A percentile compares a stretch with the other conserved stretches of the same genome.
phyloP scores from a whole-genome alignment of 2,329 filamentous ascomycete genomes.

The Diaporthe citri region DNA sequence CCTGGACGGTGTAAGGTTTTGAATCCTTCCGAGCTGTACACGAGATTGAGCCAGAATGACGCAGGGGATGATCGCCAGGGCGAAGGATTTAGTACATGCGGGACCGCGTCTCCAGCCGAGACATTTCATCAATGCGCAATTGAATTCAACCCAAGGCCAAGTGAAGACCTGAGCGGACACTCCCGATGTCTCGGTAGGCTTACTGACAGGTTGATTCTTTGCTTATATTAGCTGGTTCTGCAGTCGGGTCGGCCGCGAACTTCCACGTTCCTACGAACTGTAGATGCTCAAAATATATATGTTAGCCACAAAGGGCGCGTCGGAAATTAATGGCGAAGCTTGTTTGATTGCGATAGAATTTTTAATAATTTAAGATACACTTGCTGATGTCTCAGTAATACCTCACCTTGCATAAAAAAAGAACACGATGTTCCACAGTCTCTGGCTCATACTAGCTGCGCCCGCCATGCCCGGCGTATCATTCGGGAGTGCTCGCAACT shows the following conservation, averaged over 20 bases:
- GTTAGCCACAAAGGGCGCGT: too few species aligned
- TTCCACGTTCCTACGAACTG: not conserved
- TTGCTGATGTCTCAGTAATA: too few species aligned
- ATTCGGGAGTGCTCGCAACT: too few species aligned
- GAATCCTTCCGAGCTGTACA: not conserved
- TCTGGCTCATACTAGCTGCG: too few species aligned
- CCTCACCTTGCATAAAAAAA: too few species aligned
- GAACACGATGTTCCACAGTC: too few species aligned
- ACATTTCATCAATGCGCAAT: not conserved
- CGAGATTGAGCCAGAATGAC: not conserved
- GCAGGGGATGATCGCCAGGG: not conserved
- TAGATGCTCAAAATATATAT: not conserved
- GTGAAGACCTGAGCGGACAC: not conserved
- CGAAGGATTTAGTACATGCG: not conserved
- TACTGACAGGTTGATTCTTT: not conserved
- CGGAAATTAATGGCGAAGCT: too few species aligned
- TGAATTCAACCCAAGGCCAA: not conserved
- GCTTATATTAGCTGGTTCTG: not conserved
- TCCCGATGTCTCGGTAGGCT: not conserved
- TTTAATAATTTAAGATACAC: too few species aligned
- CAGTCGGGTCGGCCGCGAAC: not conserved
- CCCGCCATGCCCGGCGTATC: too few species aligned
- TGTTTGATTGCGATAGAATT: too few species aligned
- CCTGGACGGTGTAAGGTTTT: too few species aligned
- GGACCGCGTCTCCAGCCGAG: not conserved